Conservation (phyloP, 257 asterid species). For the Salvia rosmarinus region DNA sequence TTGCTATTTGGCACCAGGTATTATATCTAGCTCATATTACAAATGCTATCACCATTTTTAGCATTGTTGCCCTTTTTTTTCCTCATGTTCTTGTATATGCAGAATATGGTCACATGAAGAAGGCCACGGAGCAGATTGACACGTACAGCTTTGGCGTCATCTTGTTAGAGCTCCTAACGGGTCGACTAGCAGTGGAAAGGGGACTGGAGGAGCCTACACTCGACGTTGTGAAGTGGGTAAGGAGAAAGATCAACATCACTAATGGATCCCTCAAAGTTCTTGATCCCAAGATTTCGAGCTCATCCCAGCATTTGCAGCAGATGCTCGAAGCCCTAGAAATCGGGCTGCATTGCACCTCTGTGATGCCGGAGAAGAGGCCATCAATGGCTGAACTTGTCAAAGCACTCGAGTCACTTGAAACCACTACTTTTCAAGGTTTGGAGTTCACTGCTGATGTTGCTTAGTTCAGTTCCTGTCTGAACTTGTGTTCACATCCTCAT, state of each 20-base stretch:
- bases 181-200: constrained; percentile 53
- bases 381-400: constrained; percentile 63
- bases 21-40: not conserved
- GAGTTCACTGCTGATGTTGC: constrained; percentile 36
- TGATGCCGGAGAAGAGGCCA: constrained; percentile 79
- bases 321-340: constrained; percentile 72
- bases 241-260: constrained; percentile 77
- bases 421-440: constrained; percentile 33
- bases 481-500: constrained; percentile 34
- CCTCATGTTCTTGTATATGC: constrained; percentile 27
- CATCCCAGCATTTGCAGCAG: constrained; percentile 42
- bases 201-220: constrained; percentile 42
- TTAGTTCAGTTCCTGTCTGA: constrained; percentile 51
- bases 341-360: constrained; percentile 62
- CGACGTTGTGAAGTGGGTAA: constrained; percentile 80
- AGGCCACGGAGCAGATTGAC: constrained; percentile 67
- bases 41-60: not conserved
- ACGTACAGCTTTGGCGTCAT: constrained; percentile 74
- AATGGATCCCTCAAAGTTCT: constrained; percentile 64
- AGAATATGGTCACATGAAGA: constrained; percentile 72
- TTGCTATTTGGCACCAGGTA: constrained; percentile 88
- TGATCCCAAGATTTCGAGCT: constrained; percentile 58
- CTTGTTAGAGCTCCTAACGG: constrained; percentile 77
- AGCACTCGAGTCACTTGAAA: constrained; percentile 55
- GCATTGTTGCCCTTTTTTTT: not conserved